phyloP scores from a whole-genome alignment of 768 basidiomycete species.

The Coprinopsis strossmayeri region DNA sequence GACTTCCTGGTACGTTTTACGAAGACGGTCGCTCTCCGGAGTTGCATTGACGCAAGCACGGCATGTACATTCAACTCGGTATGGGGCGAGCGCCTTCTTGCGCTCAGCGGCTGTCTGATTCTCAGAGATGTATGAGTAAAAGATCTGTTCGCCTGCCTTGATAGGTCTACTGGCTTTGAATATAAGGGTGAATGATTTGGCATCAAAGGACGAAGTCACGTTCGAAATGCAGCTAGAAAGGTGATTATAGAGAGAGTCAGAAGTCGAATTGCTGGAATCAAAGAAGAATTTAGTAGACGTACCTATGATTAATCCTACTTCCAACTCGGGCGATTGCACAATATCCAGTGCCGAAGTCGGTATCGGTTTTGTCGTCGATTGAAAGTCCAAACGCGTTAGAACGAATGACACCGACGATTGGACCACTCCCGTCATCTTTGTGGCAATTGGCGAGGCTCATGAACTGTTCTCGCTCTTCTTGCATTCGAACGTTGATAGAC shows the following conservation, averaged over 20 bases:
- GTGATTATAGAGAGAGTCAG: too few relatives aligned
- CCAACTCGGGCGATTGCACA: neutral
- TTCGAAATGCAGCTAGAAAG: neutral
- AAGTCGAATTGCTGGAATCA: neutral
- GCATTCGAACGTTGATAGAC: neutral
- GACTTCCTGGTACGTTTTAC: neutral
- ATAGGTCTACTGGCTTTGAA: neutral
- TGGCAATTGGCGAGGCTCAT: constrained; percentile 21
- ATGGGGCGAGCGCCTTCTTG: constrained; percentile 19
- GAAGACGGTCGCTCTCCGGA: constrained; percentile 13
- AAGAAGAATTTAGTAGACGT: neutral
- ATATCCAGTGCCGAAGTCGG: neutral
- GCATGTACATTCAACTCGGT: constrained; percentile 29
- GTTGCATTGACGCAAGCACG: constrained; percentile 21
- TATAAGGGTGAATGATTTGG: neutral
- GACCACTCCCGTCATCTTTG: constrained; percentile 24
- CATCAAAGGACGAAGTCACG: neutral
- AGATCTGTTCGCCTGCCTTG: neutral
- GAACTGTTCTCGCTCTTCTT: constrained; percentile 16
- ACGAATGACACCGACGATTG: constrained; percentile 19
- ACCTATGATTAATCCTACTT: neutral
- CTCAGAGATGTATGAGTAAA: constrained; percentile 17
- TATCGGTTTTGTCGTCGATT: neutral
- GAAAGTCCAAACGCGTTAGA: constrained; percentile 19
- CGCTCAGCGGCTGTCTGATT: constrained; percentile 15